Conservation (phyloP, 1,139 yeast species). For the Diutina catenulata region DNA sequence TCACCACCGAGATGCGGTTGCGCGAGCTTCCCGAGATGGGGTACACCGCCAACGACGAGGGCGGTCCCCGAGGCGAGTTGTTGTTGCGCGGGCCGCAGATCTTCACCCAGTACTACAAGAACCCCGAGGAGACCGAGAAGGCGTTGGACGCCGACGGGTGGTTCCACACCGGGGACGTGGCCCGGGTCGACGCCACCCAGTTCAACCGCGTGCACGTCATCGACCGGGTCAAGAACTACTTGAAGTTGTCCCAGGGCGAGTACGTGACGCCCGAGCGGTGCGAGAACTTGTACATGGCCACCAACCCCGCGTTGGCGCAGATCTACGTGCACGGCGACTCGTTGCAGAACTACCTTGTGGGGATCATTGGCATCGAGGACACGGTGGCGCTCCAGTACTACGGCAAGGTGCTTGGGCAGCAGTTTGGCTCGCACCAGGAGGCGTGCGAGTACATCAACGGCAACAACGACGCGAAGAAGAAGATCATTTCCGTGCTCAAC, state of each 20-base stretch:
- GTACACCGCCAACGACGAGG: constrained; percentile 6
- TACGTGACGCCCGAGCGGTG: constrained; percentile 72
- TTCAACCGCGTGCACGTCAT: constrained; percentile 42
- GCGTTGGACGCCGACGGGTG: constrained; percentile 56
- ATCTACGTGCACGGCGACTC: constrained; percentile 29
- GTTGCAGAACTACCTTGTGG: constrained; percentile 46
- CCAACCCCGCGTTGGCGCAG: constrained; percentile 13
- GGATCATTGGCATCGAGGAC: constrained; percentile 28
- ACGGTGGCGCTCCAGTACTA: neutral
- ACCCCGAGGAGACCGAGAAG: constrained; percentile 39
- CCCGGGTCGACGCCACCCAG: constrained; percentile 29
- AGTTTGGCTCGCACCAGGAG: neutral
- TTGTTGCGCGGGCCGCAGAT: constrained; percentile 59
- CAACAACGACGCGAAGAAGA: constrained; percentile 14
- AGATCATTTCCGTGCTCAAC: constrained; percentile 19
- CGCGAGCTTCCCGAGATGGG: constrained; percentile 13
- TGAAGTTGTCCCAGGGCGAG: constrained; percentile 75
- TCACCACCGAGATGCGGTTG: constrained; percentile 24
- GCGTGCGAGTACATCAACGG: constrained; percentile 1
- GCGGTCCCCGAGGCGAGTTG: constrained; percentile 30
- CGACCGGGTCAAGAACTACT: constrained; percentile 72
- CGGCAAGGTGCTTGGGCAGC: neutral
- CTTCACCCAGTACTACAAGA: constrained; percentile 48
- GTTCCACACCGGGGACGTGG: constrained; percentile 73
- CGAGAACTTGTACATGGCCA: constrained; percentile 45